phyloP scores from a whole-genome alignment of 1,139 yeast species.

The Blastobotrys persicus region DNA sequence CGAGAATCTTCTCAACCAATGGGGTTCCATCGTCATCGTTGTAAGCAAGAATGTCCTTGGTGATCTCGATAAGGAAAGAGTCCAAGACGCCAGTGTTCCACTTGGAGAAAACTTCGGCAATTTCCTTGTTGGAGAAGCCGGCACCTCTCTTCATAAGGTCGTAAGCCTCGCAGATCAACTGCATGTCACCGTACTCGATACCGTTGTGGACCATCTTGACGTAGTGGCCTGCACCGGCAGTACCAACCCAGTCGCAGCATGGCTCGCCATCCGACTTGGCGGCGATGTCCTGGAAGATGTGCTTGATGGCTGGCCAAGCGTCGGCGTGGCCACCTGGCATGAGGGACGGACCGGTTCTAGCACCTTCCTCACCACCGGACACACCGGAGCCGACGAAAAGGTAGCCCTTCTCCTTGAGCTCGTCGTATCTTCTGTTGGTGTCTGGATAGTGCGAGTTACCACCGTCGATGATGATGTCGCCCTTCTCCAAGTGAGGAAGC shows the following conservation, averaged over 20 bases:
- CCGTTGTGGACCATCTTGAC: slow-evolving; percentile 99
- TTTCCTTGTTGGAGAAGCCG: slow-evolving; percentile 85
- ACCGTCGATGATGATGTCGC: slow-evolving; percentile 98
- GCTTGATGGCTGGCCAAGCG: slow-evolving; percentile 98
- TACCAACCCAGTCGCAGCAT: slow-evolving; percentile 99
- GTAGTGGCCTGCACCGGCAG: slow-evolving; percentile 98
- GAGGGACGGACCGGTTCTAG: slow-evolving; percentile 97
- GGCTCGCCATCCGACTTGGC: slow-evolving; percentile 99
- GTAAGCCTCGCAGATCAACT: slow-evolving; percentile 96
- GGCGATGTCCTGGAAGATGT: slow-evolving; percentile 91
- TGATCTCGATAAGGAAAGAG: slow-evolving; percentile 95
- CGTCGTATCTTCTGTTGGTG: slow-evolving; percentile 93
- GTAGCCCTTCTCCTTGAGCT: slow-evolving; percentile 82
- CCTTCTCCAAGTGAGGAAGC: slow-evolving; percentile 88
- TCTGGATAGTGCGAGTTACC: slow-evolving; percentile 99
- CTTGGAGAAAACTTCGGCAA: slow-evolving; percentile 83
- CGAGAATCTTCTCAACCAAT: slow-evolving; percentile 92
- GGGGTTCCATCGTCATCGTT: slow-evolving; percentile 87
- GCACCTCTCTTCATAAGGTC: slow-evolving; percentile 94
- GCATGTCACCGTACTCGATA: slow-evolving; percentile 99
- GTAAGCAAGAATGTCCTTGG: slow-evolving; percentile 89
- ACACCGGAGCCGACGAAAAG: slow-evolving; percentile 98
- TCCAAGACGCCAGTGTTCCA: slow-evolving; percentile 99
- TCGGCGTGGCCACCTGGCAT: slow-evolving; percentile 99
- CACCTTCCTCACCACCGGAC: slow-evolving; percentile 99